Conservation (phyloP, 768 basidiomycete genomes). For the Sporobolomyces pararoseus region DNA sequence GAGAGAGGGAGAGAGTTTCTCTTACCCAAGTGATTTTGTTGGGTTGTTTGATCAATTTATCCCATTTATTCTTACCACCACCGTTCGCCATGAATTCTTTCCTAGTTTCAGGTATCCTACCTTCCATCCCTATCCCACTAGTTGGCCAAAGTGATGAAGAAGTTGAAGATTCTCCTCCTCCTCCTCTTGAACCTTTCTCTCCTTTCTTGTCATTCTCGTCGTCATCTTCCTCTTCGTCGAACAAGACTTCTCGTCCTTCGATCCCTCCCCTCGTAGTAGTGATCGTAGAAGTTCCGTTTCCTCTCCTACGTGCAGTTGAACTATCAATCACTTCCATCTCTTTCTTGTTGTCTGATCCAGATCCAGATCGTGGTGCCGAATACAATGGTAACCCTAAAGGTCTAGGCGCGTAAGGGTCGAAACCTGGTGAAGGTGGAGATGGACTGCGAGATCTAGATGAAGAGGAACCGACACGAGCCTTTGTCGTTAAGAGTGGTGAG, state of each 20-base stretch:
- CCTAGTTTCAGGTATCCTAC: slow-evolving; percentile 25
- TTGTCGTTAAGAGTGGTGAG: not conserved
- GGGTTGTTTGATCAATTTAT: slow-evolving; percentile 16
- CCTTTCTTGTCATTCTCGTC: not conserved
- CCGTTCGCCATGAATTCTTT: slow-evolving; percentile 31
- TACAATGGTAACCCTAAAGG: slow-evolving; percentile 38
- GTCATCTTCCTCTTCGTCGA: not conserved
- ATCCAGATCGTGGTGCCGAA: not conserved
- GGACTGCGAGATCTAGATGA: not conserved
- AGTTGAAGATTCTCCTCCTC: no score
- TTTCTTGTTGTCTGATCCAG: not conserved
- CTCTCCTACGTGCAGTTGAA: slow-evolving; percentile 28
- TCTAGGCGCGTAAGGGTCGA: slow-evolving; percentile 31
- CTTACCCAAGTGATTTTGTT: slow-evolving; percentile 31
- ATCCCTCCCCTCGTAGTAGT: not conserved
- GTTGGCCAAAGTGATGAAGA: slow-evolving; percentile 23
- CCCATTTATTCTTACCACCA: slow-evolving; percentile 20
- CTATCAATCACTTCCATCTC: slow-evolving; percentile 35
- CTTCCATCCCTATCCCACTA: slow-evolving; percentile 42
- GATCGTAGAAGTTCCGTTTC: not conserved
- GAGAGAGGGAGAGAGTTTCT: not conserved
- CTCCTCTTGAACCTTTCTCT: not conserved
- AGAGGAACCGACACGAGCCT: not conserved
- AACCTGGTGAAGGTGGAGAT: slow-evolving; percentile 5
- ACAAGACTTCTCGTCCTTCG: not conserved